Evolutionary conservation across 202 grass and related monocot species (phyloP).

Genomic region (Carex arenaria): DNA sequence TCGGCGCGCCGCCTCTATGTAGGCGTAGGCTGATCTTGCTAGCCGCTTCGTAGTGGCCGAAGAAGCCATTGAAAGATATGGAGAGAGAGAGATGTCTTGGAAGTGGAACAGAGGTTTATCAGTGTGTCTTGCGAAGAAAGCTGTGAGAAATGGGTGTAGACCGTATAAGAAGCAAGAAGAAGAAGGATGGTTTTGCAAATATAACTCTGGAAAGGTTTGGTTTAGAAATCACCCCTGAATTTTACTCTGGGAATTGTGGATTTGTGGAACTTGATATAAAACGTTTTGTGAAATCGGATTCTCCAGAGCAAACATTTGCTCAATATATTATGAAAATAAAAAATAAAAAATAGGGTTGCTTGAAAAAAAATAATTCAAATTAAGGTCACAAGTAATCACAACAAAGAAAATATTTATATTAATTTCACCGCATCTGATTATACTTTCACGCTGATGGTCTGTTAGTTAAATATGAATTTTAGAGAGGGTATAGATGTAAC

Average conservation of each 20-base stretch:
- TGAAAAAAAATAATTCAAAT: no score
- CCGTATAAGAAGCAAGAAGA: background rate
- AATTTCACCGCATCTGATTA: no score
- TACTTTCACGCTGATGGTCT: background rate
- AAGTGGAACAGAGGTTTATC: background rate
- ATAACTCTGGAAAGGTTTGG: background rate
- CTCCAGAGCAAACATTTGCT: no score
- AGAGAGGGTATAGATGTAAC: background rate
- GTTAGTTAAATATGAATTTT: background rate
- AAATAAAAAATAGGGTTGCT: no score
- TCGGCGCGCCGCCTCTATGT: slow-evolving; percentile 10
- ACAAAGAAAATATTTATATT: no score
- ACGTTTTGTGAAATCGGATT: no score
- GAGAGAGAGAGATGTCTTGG: background rate
- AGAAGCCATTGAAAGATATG: background rate
- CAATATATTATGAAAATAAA: no score
- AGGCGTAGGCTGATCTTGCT: slow-evolving; percentile 14
- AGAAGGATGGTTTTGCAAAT: background rate
- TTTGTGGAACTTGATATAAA: no score
- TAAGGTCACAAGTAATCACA: no score
- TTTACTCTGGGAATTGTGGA: no score
- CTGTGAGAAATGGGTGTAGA: background rate
- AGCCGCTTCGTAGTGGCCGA: slow-evolving; percentile 7
- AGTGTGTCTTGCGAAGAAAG: background rate
- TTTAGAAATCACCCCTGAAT: background rate